These are phyloP conservation scores for Phytophthora fragariae DNA, from an alignment of 352 stramenopile species.

Conservation along the genomic window DNA sequence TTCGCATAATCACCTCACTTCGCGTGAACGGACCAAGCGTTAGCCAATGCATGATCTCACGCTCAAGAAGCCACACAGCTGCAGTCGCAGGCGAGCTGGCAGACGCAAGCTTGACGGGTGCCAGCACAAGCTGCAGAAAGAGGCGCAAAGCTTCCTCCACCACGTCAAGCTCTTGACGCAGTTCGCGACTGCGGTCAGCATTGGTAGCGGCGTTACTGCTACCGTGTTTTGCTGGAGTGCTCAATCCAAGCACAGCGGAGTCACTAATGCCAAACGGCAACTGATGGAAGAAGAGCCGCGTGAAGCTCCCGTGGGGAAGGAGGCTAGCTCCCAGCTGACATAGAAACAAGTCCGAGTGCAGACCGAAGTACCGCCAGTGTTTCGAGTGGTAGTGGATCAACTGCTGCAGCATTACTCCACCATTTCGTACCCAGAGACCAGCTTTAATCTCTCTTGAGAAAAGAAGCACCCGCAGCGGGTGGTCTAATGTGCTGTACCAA, in stretches of 20 bases:
- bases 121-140: conserved; percentile 64
- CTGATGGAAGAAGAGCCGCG: conserved; percentile 65
- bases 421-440: conserved; percentile 82
- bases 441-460: conserved; percentile 80
- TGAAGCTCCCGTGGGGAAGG: conserved; percentile 62
- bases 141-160: conserved; percentile 73
- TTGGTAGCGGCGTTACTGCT: conserved; percentile 10
- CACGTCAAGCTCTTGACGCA: conserved; percentile 58
- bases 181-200: conserved; percentile 32
- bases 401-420: conserved; percentile 83
- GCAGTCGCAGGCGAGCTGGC: conserved; percentile 39
- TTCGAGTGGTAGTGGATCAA: conserved; percentile 84
- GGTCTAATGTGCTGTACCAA: conserved; percentile 52
- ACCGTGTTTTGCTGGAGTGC: background rate
- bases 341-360: conserved; percentile 79
- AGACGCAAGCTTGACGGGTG: conserved; percentile 59
- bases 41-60: conserved; percentile 84
- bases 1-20: conserved; percentile 69
- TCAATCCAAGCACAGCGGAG: conserved; percentile 36
- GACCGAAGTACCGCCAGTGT: conserved; percentile 81
- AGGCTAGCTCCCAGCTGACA: conserved; percentile 64
- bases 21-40: conserved; percentile 71
- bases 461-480: conserved; percentile 65
- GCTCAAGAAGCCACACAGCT: conserved; percentile 60
- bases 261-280: conserved; percentile 44